Conservation (phyloP, 345 rosid species). For the Eucalyptus cloeziana region DNA sequence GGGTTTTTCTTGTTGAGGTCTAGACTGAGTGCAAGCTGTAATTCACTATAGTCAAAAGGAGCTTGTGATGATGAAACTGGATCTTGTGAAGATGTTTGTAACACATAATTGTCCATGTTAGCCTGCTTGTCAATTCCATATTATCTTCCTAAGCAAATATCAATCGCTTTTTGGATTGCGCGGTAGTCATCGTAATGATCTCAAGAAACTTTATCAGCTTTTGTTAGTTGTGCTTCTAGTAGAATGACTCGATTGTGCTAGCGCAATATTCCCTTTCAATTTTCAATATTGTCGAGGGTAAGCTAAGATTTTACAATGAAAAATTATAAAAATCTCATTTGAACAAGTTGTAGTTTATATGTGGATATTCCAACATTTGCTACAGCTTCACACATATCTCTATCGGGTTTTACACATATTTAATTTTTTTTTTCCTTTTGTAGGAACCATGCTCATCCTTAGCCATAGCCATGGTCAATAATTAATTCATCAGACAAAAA, state of each 20-base stretch:
- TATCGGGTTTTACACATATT: too few relatives aligned
- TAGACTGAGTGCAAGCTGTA: not conserved
- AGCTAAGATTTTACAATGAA: too few relatives aligned
- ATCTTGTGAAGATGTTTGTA: not conserved
- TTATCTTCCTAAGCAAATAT: not conserved
- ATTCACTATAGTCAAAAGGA: not conserved
- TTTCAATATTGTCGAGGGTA: too few relatives aligned
- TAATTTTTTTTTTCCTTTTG: too few relatives aligned
- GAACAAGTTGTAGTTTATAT: too few relatives aligned
- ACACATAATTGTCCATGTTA: not conserved
- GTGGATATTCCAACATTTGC: fast-evolving
- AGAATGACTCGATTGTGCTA: too few relatives aligned
- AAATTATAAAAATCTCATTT: too few relatives aligned
- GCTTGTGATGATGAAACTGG: not conserved
- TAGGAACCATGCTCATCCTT: too few relatives aligned
- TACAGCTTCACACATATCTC: too few relatives aligned
- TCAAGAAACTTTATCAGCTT: not conserved
- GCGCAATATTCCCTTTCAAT: fast-evolving
- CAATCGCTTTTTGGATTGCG: not conserved
- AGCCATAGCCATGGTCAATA: not conserved
- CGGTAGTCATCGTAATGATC: not conserved
- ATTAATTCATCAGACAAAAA: not conserved
- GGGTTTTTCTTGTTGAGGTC: not conserved
- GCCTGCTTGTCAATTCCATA: not conserved
- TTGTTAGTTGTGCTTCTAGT: not conserved